phyloP scores from a whole-genome alignment of 169 alveolate species.

The Plasmodium vinckei region DNA sequence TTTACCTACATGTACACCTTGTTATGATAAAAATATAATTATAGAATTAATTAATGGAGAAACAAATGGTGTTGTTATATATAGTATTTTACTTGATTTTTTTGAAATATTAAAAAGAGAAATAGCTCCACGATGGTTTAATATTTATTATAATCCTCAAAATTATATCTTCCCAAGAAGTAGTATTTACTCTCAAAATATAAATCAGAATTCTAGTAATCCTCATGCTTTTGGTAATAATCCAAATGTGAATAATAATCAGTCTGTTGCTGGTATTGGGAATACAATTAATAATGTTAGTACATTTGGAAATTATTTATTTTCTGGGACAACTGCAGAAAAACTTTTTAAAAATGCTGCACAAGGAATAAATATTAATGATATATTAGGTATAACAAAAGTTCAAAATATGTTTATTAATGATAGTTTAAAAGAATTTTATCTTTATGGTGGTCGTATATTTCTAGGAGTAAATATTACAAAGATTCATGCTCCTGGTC shows the following conservation, averaged over 20 bases:
- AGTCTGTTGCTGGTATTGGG: background rate
- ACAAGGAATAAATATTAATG: conserved; percentile 68
- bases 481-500: conserved; percentile 81
- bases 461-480: conserved; percentile 76
- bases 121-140: conserved; percentile 84
- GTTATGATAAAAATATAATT: conserved; percentile 80
- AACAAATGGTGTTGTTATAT: conserved; percentile 80
- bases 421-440: conserved; percentile 76
- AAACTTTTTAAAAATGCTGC: conserved; percentile 69
- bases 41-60: conserved; percentile 85
- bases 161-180: conserved; percentile 75
- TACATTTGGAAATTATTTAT: conserved; percentile 52
- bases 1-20: conserved; percentile 87
- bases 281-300: conserved; percentile 6
- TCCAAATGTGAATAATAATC: background rate
- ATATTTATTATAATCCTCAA: conserved; percentile 86
- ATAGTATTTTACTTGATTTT: conserved; percentile 80
- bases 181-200: conserved; percentile 43
- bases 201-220: background rate
- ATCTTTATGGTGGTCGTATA: conserved; percentile 80
- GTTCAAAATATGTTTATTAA: conserved; percentile 78
- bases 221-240: background rate
- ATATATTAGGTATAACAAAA: conserved; percentile 64
- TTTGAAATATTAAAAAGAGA: conserved; percentile 84
- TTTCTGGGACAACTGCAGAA: conserved; percentile 53